Percentiles rank a stretch among this genome's conserved stretches.
These are phyloP conservation scores for Microbotryomycetes sp. DNA, from an alignment of 1,284 basidiomycete species.

Conservation along the genomic window DNA sequence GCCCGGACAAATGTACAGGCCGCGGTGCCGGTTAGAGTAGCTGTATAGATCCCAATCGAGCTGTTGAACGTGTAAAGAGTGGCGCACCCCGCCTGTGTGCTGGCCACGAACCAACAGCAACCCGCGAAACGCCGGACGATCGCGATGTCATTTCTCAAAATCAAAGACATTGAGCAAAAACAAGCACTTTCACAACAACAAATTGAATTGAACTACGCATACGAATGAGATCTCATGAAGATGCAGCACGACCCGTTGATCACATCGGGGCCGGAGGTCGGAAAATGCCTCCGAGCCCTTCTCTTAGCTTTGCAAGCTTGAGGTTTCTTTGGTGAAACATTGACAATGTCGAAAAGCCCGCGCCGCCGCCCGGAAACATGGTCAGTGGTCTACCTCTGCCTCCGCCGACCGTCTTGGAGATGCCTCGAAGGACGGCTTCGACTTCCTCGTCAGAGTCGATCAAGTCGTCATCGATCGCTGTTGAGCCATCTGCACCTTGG, in stretches of 20 bases:
- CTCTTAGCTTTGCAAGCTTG: conserved; percentile 11
- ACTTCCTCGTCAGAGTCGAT: conserved; percentile 31
- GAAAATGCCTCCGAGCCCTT: not conserved
- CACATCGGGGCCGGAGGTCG: not conserved
- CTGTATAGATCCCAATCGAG: too few species aligned
- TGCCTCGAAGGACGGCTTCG: conserved; percentile 17
- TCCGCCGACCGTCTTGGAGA: not conserved
- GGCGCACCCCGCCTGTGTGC: too few species aligned
- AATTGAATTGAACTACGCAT: too few species aligned
- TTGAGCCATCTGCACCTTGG: conserved; percentile 3
- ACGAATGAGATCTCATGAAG: too few species aligned
- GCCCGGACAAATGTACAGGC: too few species aligned
- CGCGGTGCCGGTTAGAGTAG: too few species aligned
- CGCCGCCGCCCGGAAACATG: conserved; percentile 15
- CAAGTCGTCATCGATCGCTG: conserved; percentile 10
- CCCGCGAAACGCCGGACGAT: too few species aligned
- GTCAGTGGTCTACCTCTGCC: conserved; percentile 4
- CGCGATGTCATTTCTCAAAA: too few species aligned
- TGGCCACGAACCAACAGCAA: too few species aligned
- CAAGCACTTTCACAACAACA: not conserved
- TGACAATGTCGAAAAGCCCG: conserved; percentile 14
- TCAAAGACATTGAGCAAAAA: not conserved
- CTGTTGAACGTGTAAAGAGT: too few species aligned
- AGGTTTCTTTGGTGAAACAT: conserved; percentile 21
- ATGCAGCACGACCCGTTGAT: too few species aligned